Percentiles rank a stretch among this genome's conserved stretches.
Evolutionary conservation across 768 basidiomycete genomes (phyloP).

Genomic region (Lactarius quietus): DNA sequence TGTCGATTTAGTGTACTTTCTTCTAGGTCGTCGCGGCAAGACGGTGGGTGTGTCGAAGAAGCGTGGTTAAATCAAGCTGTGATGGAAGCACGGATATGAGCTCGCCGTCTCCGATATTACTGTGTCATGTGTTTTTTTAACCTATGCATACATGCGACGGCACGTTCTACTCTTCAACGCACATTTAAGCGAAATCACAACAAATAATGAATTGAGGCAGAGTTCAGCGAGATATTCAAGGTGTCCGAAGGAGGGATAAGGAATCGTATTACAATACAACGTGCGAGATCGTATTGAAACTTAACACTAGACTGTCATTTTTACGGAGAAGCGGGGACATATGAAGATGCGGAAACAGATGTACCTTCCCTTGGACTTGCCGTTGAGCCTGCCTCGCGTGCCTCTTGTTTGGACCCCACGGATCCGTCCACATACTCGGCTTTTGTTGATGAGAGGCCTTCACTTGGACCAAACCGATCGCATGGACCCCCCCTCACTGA

Average conservation of each 20-base stretch:
- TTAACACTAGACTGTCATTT: no score
- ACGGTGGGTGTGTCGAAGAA: conserved; percentile 97
- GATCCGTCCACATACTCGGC: not conserved
- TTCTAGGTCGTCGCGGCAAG: conserved; percentile 86
- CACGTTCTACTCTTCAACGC: not conserved
- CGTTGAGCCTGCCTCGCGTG: not conserved
- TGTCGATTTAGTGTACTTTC: not conserved
- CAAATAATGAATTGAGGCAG: not conserved
- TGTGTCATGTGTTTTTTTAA: conserved; percentile 4
- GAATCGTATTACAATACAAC: not conserved
- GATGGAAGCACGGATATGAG: conserved; percentile 1
- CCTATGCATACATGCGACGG: not conserved
- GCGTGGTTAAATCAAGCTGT: conserved; percentile 48
- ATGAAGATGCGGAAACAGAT: no score
- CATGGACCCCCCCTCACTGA: not conserved
- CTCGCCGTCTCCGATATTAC: not conserved
- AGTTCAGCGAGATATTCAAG: not conserved
- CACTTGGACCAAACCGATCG: not conserved
- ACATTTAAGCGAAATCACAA: not conserved
- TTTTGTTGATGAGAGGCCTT: not conserved
- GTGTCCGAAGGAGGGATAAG: not conserved
- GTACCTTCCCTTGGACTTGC: no score
- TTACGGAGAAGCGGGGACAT: no score
- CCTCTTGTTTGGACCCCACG: not conserved
- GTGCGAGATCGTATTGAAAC: not conserved